Percentiles rank a stretch among this genome's conserved stretches.
These are phyloP conservation scores for Dictyostelium capitatum DNA, from an alignment of 78 protist genomes.

Conservation along the genomic window DNA sequence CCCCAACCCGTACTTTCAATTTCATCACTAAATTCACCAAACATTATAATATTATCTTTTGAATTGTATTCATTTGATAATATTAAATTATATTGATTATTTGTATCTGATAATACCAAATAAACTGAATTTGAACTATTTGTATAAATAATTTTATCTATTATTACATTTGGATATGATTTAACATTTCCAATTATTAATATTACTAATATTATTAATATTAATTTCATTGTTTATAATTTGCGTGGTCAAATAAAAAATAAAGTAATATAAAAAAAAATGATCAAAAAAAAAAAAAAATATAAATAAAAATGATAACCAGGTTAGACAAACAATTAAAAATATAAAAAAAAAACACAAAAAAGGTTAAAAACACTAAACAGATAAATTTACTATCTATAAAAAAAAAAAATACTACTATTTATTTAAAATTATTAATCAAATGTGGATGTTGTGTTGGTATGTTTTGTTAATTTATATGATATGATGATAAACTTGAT, in stretches of 20 bases:
- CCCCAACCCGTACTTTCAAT: background rate
- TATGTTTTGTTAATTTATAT: no score
- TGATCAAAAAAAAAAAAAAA: slow-evolving; percentile 7
- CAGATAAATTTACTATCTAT: no score
- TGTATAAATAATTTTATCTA: slow-evolving; percentile 5
- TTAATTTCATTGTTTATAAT: background rate
- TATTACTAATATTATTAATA: background rate
- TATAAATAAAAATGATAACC: background rate
- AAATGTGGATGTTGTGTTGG: no score
- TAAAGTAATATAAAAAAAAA: background rate
- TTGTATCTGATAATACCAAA: background rate
- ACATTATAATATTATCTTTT: background rate
- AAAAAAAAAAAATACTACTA: no score
- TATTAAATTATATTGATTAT: background rate
- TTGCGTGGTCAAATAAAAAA: no score
- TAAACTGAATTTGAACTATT: slow-evolving; percentile 3
- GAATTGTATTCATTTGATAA: background rate
- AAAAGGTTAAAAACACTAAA: no score
- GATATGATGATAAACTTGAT: background rate
- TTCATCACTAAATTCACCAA: background rate
- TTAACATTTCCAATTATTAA: background rate
- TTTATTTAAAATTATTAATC: no score
- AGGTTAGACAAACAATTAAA: background rate
- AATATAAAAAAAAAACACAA: no score
- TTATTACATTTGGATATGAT: background rate